phyloP scores from a whole-genome alignment of 2,329 filamentous ascomycete genomes.

The Colletotrichum neosansevieriae region DNA sequence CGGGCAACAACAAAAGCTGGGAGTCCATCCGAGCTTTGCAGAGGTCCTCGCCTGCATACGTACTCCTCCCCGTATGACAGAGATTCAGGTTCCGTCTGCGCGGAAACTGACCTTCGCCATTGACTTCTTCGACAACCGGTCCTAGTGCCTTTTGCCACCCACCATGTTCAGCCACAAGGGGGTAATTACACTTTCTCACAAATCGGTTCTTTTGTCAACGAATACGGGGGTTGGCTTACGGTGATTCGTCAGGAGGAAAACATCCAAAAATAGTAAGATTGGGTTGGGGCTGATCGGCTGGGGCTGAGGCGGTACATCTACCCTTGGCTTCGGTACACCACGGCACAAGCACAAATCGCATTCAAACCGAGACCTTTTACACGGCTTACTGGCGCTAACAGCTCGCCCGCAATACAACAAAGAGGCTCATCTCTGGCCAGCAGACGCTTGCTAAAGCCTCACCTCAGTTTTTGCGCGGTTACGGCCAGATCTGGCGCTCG shows the following conservation, averaged over 20 bases:
- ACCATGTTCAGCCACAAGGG: too few species aligned
- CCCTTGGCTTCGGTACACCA: slow-evolving; percentile 17
- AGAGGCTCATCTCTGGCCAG: slow-evolving; percentile 8
- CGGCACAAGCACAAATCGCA: slow-evolving; percentile 8
- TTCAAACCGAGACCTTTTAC: slow-evolving; percentile 11
- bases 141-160: too few species aligned
- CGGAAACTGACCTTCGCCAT: background rate
- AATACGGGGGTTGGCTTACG: slow-evolving; percentile 20
- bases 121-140: slow-evolving; percentile 1
- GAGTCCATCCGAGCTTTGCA: slow-evolving; percentile 26
- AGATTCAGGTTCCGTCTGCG: background rate
- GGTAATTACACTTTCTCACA: too few species aligned
- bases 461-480: slow-evolving; percentile 5
- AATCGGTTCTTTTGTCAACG: slow-evolving; percentile 3
- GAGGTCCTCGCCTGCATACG: background rate
- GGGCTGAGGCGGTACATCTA: slow-evolving; percentile 39
- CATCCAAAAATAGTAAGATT: slow-evolving; percentile 42
- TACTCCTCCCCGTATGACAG: background rate
- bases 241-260: slow-evolving; percentile 26
- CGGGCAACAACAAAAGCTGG: background rate
- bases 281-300: slow-evolving; percentile 40
- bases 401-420: slow-evolving; percentile 3
- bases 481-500: slow-evolving; percentile 27
- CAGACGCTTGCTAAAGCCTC: background rate
- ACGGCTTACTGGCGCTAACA: slow-evolving; percentile 1